Percentiles rank a stretch among this genome's conserved stretches.
These are phyloP conservation scores for Candida neerlandica DNA, from an alignment of 1,139 yeast species.

Conservation along the genomic window DNA sequence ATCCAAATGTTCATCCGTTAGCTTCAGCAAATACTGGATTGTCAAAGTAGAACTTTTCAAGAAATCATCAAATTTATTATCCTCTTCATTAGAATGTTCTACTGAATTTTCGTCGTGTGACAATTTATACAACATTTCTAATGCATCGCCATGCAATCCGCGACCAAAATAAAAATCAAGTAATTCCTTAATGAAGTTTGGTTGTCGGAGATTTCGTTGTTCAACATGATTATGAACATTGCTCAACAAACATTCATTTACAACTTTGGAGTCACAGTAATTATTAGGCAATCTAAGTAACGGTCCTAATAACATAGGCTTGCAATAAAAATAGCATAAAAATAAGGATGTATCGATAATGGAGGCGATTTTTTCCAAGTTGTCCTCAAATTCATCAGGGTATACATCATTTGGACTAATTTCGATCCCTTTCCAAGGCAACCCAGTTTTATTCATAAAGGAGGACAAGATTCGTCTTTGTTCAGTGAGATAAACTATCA, in stretches of 20 bases:
- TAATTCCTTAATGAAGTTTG: constrained; percentile 63
- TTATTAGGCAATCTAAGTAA: constrained; percentile 73
- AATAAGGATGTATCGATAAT: constrained; percentile 81
- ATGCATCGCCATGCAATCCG: constrained; percentile 65
- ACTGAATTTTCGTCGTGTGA: constrained; percentile 30
- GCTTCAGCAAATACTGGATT: constrained; percentile 65
- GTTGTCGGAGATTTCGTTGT: constrained; percentile 18
- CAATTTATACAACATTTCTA: constrained; percentile 54
- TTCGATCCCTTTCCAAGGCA: constrained; percentile 49
- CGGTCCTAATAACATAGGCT: constrained; percentile 80
- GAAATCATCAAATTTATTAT: constrained; percentile 23
- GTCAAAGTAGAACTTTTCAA: constrained; percentile 52
- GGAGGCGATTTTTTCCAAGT: constrained; percentile 36
- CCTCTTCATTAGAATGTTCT: constrained; percentile 16
- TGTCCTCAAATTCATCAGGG: constrained; percentile 18
- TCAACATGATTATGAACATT: constrained; percentile 34
- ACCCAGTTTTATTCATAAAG: constrained; percentile 36
- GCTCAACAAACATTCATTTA: constrained; percentile 52
- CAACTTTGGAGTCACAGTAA: constrained; percentile 67
- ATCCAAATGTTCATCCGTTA: constrained; percentile 52
- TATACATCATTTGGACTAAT: constrained; percentile 45
- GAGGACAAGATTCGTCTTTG: constrained; percentile 51
- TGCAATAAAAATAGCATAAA: constrained; percentile 66
- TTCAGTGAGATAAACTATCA: constrained; percentile 59
- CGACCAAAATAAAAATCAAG: constrained; percentile 78